Evolutionary conservation across 345 rosid genomes (phyloP), one percentile per base, ranked within the genome.

Genomic region (Alliaria petiolata): DNA sequence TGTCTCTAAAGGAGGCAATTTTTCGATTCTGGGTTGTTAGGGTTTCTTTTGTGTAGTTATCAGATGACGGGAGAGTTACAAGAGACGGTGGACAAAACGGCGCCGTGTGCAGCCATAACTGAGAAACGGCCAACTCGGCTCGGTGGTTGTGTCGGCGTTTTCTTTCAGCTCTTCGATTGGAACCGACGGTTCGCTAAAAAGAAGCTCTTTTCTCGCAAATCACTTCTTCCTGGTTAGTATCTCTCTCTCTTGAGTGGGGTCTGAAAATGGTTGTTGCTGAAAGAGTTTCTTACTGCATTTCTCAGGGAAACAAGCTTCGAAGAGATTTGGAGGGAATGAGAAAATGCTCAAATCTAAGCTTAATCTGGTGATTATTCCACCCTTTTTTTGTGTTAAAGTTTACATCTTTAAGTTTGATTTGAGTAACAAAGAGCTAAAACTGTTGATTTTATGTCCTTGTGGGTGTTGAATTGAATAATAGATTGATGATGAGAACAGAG

Each of bases 131-230:
- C 88, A 54, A 81, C 84, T 47, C 81, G 87, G 15, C 79, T 87
- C 6, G 87, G 97, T 52, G 97, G 96, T 19, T 95, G 99, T 47
- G 96, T 79, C 8, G 99, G 96, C 22, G 85, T 95, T 75, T 91
- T 95, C 87, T 88, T 89, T 44, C 95, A 89, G 79, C 86, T 95
- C 67, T 83, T 91, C 20, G 95, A 91, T 58, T 89, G 99, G 99
- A 92, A 95, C 74, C 72, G 93, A 31, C 79, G 90, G 46, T 83
- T 91, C 55, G 86, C 93, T 28, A 89, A 95, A 86, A 95, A 76
- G 82, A 88, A 88, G 71, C 84, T 91, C 67, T 91, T 88, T 78
- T 83, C 93, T 44, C 83, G 77, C 60, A 91, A 87, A 82, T 65
- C 89, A 76, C 93, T 91, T 67, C 85, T 96, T 74, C 82, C 89